Base-by-base conservation (phyloP, 805 yeast species). In the Geotrichum ghanense region DNA sequence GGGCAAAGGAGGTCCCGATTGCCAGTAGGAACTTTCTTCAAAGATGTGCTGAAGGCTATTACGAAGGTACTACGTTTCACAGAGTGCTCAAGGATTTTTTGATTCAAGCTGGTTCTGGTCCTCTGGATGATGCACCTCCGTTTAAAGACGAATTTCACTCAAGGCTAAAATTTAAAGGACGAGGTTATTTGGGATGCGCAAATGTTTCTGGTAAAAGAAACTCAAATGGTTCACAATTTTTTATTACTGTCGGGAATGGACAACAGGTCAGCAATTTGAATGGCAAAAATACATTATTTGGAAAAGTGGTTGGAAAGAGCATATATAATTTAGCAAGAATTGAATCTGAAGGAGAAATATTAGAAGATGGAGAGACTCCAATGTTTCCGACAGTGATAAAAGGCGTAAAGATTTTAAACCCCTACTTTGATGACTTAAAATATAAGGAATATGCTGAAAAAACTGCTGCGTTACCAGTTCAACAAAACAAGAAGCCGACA, bases 1-100 rank as follows among this genome's bases (percentile, higher is more conserved):
- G 82, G 79, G 84, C 88, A 10, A 76, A 76, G 53, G 86, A 83
- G 57, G 61, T 74, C 2, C 87, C 88, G 0, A 50, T 52, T 0
- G 69, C 77, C 1, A 56, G 73, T 24, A 56, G 69, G 27, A 55
- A 57, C 34, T 81, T 83, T 53, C 56, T 83, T n/a, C 66, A 68
- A 44, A 67, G 65, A 31, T 74, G 82, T 51, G 39, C 68, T 14
- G 62, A 72, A 48, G 70, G 71, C 7, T 56, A 53, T 35, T 78
- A 69, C 54, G 60, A 60, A 43, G 71, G 69, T 12, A 57, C 66
- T 45, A 51, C 52, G 34, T 76, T 81, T 54, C 63, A 63, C 45
- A 62, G 72, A 35, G 59, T 73, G 3, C 56, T 69, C 6, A 54
- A 51, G 10, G 58, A 52, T 22, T 64, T 67, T 48, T 51, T 70